A percentile compares a stretch with the other conserved stretches of the same genome.
Evolutionary conservation across 2,329 filamentous ascomycete species (phyloP).

Genomic region (Cordyceps pruinosa): DNA sequence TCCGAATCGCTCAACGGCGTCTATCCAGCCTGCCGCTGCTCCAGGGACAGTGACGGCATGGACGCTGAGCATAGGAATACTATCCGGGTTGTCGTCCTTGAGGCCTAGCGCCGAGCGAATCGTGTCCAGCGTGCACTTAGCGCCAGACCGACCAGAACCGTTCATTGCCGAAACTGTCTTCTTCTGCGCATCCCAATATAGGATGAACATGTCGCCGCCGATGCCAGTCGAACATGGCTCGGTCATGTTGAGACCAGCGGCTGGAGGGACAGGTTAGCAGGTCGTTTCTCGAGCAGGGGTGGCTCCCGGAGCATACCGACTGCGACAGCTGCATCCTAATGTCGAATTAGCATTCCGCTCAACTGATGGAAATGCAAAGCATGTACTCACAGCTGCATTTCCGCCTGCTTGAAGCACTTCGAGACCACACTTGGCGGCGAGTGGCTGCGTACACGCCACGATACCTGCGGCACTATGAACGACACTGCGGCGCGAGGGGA

Average conservation of each 20-base stretch:
- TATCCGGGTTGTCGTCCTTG: constrained; percentile 43
- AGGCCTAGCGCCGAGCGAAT: constrained; percentile 65
- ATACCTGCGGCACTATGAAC: constrained; percentile 92
- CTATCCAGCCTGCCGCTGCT: constrained; percentile 87
- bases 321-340: constrained; percentile 87
- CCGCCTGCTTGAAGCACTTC: constrained; percentile 77
- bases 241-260: constrained; percentile 86
- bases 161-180: constrained; percentile 82
- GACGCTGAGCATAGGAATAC: constrained; percentile 68
- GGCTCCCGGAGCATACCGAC: constrained; percentile 54
- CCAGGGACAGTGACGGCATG: constrained; percentile 84
- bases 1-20: constrained; percentile 80
- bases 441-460: constrained; percentile 79
- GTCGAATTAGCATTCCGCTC: constrained; percentile 1
- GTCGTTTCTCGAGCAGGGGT: neutral
- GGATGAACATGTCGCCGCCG: constrained; percentile 93
- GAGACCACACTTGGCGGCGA: constrained; percentile 83
- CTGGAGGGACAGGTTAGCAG: constrained; percentile 26
- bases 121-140: constrained; percentile 59
- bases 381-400: constrained; percentile 73
- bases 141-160: constrained; percentile 79
- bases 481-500: constrained; percentile 69
- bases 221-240: constrained; percentile 92
- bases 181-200: constrained; percentile 80
- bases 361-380: neutral